phyloP scores from a whole-genome alignment of 1,284 basidiomycete genomes.

The Phaffia rhodozyma region DNA sequence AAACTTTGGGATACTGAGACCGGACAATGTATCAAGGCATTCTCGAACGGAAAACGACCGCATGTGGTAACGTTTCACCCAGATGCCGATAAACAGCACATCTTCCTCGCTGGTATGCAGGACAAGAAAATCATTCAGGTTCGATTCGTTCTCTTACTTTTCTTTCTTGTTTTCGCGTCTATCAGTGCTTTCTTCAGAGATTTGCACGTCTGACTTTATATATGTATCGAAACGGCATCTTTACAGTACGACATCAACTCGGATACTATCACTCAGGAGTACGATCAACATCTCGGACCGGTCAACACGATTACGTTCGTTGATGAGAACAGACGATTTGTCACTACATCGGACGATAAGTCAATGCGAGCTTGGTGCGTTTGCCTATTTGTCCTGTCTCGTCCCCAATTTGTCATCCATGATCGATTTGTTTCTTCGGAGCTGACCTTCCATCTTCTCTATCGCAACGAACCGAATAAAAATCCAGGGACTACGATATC shows the following conservation, averaged over 20 bases:
- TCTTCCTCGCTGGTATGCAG: slow-evolving; percentile 96
- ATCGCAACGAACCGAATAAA: slow-evolving; percentile 98
- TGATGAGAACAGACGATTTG: slow-evolving; percentile 86
- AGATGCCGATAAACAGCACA: slow-evolving; percentile 87
- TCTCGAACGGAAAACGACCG: slow-evolving; percentile 91
- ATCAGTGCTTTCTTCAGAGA: background rate
- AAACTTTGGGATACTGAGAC: slow-evolving; percentile 99
- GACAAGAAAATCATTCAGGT: slow-evolving; percentile 99
- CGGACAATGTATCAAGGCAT: slow-evolving; percentile 82
- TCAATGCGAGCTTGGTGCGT: slow-evolving; percentile 83
- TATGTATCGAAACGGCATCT: background rate
- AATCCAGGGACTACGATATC: slow-evolving; percentile 65
- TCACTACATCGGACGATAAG: slow-evolving; percentile 98
- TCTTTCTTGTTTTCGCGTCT: background rate
- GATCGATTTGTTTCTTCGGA: slow-evolving; percentile 11
- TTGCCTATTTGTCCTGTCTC: background rate
- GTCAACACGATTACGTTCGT: slow-evolving; percentile 99
- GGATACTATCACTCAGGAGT: slow-evolving; percentile 91
- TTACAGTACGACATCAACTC: slow-evolving; percentile 81
- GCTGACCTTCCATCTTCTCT: slow-evolving; percentile 76
- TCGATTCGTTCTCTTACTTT: slow-evolving; percentile 23
- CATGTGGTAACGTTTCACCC: slow-evolving; percentile 93
- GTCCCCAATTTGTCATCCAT: slow-evolving; percentile 27
- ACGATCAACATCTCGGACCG: slow-evolving; percentile 94
- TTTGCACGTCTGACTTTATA: background rate